Conservation (phyloP, 345 rosid genomes). For the Camelina neglecta region DNA sequence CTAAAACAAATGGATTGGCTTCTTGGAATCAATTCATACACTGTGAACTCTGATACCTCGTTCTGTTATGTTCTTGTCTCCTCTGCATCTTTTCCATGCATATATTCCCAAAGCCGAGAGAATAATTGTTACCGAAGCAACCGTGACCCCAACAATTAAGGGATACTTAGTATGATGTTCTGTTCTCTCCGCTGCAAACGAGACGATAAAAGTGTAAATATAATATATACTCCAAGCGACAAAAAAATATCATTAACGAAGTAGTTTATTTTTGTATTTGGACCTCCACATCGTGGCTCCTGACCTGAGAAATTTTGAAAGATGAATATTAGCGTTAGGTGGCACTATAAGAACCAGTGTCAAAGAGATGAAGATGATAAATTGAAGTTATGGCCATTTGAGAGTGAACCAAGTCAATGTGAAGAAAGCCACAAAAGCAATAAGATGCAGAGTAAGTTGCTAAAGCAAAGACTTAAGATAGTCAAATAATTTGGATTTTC, state of each 20-base stretch:
- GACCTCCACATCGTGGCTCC: constrained; percentile 35
- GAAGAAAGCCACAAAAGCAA: not conserved
- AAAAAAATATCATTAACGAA: not conserved
- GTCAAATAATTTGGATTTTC: not conserved
- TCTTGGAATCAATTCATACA: too few species aligned
- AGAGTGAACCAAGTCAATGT: not conserved
- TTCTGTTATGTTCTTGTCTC: constrained; percentile 20
- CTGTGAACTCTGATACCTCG: constrained; percentile 6
- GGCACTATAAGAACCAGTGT: not conserved
- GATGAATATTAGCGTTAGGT: not conserved
- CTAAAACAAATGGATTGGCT: not conserved
- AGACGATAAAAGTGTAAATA: constrained; percentile 18
- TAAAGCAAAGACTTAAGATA: not conserved
- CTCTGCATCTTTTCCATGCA: constrained; percentile 41
- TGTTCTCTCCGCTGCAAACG: constrained; percentile 27
- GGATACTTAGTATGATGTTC: not conserved
- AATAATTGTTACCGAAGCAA: constrained; percentile 17
- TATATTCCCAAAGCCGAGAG: constrained; percentile 39
- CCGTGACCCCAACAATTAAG: constrained; percentile 10
- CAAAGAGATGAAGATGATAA: not conserved
- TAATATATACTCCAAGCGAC: not conserved
- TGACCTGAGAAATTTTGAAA: constrained; percentile 14
- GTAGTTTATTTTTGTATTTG: not conserved
- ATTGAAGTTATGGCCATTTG: not conserved
- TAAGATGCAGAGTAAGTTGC: too few species aligned